Base-by-base conservation (phyloP, 768 basidiomycete species). In the Boletus vinaceobasis region DNA sequence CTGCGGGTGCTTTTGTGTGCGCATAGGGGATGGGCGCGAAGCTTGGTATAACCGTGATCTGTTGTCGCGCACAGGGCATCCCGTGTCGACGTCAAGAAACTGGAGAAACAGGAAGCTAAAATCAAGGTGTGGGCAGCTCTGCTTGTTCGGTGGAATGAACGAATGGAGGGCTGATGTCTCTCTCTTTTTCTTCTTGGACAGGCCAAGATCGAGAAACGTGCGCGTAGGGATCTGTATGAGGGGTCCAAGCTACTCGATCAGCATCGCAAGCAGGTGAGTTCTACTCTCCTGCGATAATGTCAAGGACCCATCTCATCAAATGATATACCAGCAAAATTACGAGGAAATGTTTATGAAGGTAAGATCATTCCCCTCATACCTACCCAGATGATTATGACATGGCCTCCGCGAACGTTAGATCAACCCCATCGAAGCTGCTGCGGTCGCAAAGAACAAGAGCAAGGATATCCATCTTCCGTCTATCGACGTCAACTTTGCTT, bases 341-440 rank as follows among this genome's bases (percentile, higher is more conserved):
- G 96, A 98, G 68, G 97, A 99, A 68, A 87, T 99, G 85, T 99
- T 94, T 75, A 91, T 99, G 90, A 93, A 97, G 80, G 93, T 86
- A 49, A 48, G 58, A n/a, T n/a, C 23, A 10, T 11, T 23, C 53
- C 10, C 9, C 21, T 29, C 40, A 40, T 32, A 52, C 33, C 46
- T 19, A 32, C 23, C 9, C 36, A 11, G 13, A 23, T 35, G 13
- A 27, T 36, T 13, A 15, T 43, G 47, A 48, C 31, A 13, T 37
- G 37, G 45, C 45, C 8, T 27, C 17, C 8, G 21, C 11, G 11
- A 14, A 8, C 33, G 3, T 31, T 44, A 90, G 88, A 89, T 94
- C 74, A 99, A 99, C 73, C 93, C 97, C 38, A 73, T 99, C 55
- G 92, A 95, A 71, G 85, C 88, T 0, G 82, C 82, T 19, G 75